Evolutionary conservation across 2,329 filamentous ascomycete species (phyloP), one percentile per base, ranked within the genome.

Genomic region (Colletotrichum navitas): DNA sequence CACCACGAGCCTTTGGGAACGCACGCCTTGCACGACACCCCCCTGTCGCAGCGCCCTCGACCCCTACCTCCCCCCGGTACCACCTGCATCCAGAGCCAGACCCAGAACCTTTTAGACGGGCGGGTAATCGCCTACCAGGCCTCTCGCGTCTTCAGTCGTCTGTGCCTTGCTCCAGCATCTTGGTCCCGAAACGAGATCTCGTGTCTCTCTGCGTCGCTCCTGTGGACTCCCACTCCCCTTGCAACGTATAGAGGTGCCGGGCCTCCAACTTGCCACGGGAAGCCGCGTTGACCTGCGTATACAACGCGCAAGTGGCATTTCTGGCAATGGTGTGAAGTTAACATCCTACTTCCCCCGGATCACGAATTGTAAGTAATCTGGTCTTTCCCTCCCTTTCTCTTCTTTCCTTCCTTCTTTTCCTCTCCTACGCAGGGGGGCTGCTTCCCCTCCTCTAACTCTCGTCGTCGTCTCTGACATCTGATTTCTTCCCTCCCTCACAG

Each of bases 141-240:
- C 70, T 66, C 49, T 72, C 65, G 54, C 43, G 45, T 72, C 66
- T 63, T 65, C 66, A 64, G 59, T 64, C 59, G 43, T 32, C 63
- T 60, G 65, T 54, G 59, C 68, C 59, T 61, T 63, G 69, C 69
- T 69, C 65, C 65, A 72, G 68, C 67, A 72, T 63, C 67, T 72
- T 71, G 70, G 67, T 56, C 61, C 70, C 70, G 70, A 72, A 72
- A 72, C 70, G 67, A 72, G 70, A 72, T 72, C 70, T 72, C 70
- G 70, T 72, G 70, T 71, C 70, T 71, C 54, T 49, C 45, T 72
- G 59, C 49, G 54, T 72, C 69, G 54, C 69, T 63, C 61, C n/a
- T 69, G 66, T 60, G 64, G 68, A 66, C 69, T 69, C 60, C 66
- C 60, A 69, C 69, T 69, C 68, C 43, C 69, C 69, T 72, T 69